Evolutionary conservation across 2,329 filamentous ascomycete genomes (phyloP), one percentile per base, ranked within the genome.

Genomic region (Mollisiaceae sp.): DNA sequence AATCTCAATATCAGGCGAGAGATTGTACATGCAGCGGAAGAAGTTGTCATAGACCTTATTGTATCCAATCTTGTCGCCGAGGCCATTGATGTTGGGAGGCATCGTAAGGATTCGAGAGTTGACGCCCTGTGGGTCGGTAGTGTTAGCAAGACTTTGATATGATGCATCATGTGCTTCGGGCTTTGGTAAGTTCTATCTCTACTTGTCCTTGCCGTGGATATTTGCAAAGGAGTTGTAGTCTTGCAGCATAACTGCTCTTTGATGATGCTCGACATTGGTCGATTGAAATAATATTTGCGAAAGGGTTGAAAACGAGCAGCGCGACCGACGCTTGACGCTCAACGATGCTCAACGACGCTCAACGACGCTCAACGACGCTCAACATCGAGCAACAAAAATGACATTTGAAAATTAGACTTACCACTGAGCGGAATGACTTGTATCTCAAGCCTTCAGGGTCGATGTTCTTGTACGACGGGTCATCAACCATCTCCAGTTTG

Each of bases 31-130:
- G 54, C 67, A 69, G 8, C 65, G 58, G 64, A 76, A 75, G 47
- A 76, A 66, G 14, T 72, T 75, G 43, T 76, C 74, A 45, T 76
- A 75, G 9, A 66, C 60, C 18, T 66, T 69, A 55, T 71, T 63
- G 27, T 65, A 71, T 2, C 36, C 45, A 15, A 65, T 56, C 2
- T 67, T 43, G 1, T 56, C 63, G 2, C 67, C 68, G 8, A 68
- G 20, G 18, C 65, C 65, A n/a, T 68, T 67, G 8, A 59, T 24
- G 45, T 70, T 70, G 20, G 58, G 24, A 18, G 50, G 50, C 1
- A 54, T 15, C 3, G 24, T 35, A 12, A 54, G 22, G 24, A n/a
- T 35, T 32, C 50, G 24, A 32, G 50, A 54, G 24, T 32, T 54
- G 24, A 54, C 14, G 14, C 24, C 22, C 50, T 54, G 24, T 27